A percentile compares a stretch with the other conserved stretches of the same genome.
Evolutionary conservation across 164 flowering plant species (phyloP).

Genomic region (Paratinospora sagittata): DNA sequence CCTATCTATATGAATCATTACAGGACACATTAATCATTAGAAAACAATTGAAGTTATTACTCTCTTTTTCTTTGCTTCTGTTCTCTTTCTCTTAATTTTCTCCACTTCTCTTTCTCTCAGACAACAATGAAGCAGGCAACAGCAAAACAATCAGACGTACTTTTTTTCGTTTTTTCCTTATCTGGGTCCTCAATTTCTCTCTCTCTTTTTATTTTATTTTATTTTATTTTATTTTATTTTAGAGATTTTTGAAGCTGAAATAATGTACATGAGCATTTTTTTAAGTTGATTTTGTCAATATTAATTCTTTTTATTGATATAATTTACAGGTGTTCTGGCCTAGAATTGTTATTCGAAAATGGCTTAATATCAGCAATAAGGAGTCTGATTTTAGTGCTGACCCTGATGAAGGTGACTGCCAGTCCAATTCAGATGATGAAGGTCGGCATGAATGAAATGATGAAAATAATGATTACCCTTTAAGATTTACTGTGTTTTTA

Average conservation of each 20-base stretch:
- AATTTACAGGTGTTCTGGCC: conserved; percentile 74
- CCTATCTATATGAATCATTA: no score
- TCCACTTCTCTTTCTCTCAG: background rate
- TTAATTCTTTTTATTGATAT: conserved; percentile 34
- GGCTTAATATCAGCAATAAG: conserved; percentile 49
- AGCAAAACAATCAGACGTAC: conserved; percentile 3
- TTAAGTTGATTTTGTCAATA: background rate
- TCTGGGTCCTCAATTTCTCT: background rate
- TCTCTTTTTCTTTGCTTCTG: no score
- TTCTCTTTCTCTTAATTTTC: no score
- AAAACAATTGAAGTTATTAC: no score
- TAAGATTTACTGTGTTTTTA: background rate
- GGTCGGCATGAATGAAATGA: conserved; percentile 18
- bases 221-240: no score
- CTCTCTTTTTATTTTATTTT: no score
- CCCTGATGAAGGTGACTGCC: conserved; percentile 39
- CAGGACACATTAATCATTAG: no score
- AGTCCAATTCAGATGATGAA: conserved; percentile 32
- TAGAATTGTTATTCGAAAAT: conserved; percentile 51
- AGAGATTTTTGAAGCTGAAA: background rate
- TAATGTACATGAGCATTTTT: background rate
- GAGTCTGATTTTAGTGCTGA: conserved; percentile 73
- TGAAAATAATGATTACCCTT: background rate
- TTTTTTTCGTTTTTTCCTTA: background rate
- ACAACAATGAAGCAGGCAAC: conserved; percentile 6